Evolutionary conservation across 208 protist genomes (phyloP), one percentile per base, ranked within the genome.

Genomic region (Vickermania ingenoplastis): DNA sequence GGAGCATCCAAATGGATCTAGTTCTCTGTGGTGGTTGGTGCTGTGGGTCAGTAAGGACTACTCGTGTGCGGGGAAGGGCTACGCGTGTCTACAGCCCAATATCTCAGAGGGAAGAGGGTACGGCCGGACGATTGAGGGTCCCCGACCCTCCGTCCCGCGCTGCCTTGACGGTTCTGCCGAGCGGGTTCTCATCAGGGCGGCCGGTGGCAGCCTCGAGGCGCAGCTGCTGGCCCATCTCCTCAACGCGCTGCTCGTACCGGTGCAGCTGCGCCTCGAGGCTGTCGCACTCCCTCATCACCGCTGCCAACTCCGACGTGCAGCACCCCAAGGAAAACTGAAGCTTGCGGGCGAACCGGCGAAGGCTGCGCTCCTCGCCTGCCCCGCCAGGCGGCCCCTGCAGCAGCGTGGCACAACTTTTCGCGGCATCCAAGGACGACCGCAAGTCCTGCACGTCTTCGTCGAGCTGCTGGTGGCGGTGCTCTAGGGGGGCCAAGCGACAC

Each of bases 401-500:
- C 3, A 86, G 48, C 3, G 79, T 75, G 28, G 67, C 64, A 2
- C 86, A 74, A 7, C 72, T 62, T 17, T 67, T 66, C 3, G 77
- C 71, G 14, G 65, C 67, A 21, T 24, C 28, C 13, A 79, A 57
- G 2, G 71, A 74, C 27, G 51, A 29, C 57, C 79, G 65, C 3
- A 92, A 65, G 49, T 75, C 69, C 4, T 48, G 48, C 52, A 77
- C 79, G 63, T 89, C 80, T n/a, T 77, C 73, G 53, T 83, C 71
- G 25, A 92, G 68, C 57, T 77, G 65, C 64, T 76, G 67, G 52
- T 65, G 53, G 31, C 69, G 82, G 36, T 24, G 58, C 7, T 66
- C 48, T 2, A 89, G 75, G 29, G 79, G 62, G 2, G 53, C 3
- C 25, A 81, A 72, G 11, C 82, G 79, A 11, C 58, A 56, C 22